Base-by-base conservation (phyloP, 495 filamentous ascomycete genomes). In the Hypoxylon trugodes region DNA sequence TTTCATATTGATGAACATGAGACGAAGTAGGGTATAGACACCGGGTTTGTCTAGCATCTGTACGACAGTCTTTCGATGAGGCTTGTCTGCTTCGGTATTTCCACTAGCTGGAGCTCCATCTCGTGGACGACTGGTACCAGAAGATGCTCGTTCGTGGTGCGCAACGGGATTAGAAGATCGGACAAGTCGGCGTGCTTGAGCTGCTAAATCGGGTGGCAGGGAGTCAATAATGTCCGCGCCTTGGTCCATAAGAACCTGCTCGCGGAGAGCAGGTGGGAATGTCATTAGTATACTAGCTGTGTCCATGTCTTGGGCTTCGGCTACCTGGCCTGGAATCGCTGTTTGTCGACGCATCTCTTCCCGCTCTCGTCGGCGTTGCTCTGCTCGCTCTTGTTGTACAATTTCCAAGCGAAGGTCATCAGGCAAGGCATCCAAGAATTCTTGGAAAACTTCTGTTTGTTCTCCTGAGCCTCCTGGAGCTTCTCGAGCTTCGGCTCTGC, bases 41-140 rank as follows among this genome's bases (percentile, higher is more conserved):
- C 95, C 95, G 51, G 93, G 83, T 72, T 96, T 97, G 76, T 99
- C 96, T 4, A 98, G 85, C 88, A 98, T 96, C 74, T 99, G 95
- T 25, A 96, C 87, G 46, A 92, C 89, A 18, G 90, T 88, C 67
- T 87, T 87, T 53, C 91, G 85, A 62, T 88, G 86, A 19, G 86
- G 82, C 75, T 96, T 96, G 24, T 81, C 77, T 24, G 49, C 66
- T 12, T 72, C 76, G 7, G 61, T 62, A 16, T 65, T 50, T 49
- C 68, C 69, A 1, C 65, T 61, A 4, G 54, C 16, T 12, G 74
- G 76, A 25, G 71, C 69, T 22, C 41, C 51, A 37, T 66, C 46
- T 70, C 75, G 40, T 16, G 43, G 75, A 61, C 49, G 73, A 25
- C 19, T 68, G 53, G 13, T 70, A 60, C 49, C 62, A 43, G 53